Percentiles rank a stretch among this genome's conserved stretches.
phyloP scores from a whole-genome alignment of 228 moss, liverwort and hornwort species.

The Sphagnum fallax region DNA sequence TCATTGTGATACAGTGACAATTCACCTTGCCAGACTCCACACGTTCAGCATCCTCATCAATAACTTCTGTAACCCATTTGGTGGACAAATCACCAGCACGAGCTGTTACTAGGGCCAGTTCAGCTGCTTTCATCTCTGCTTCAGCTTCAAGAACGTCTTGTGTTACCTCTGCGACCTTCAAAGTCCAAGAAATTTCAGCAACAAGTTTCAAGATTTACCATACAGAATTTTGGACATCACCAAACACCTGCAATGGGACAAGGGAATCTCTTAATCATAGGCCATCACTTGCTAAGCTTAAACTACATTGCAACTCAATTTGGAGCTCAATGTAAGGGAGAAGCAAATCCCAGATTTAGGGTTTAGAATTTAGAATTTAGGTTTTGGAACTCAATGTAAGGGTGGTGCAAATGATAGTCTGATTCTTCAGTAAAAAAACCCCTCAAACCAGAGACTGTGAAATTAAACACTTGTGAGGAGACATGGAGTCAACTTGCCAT shows the following conservation, averaged over 20 bases:
- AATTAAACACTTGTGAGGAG: neutral
- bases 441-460: too few relatives aligned
- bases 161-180: slow-evolving; percentile 75
- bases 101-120: slow-evolving; percentile 71
- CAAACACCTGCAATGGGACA: neutral
- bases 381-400: neutral
- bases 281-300: slow-evolving; percentile 2
- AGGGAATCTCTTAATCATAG: neutral
- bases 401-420: neutral
- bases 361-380: too few relatives aligned
- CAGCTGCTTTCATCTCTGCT: slow-evolving; percentile 63
- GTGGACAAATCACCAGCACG: slow-evolving; percentile 49
- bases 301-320: neutral
- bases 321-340: neutral
- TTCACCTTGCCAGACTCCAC: slow-evolving; percentile 71
- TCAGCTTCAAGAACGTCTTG: slow-evolving; percentile 72
- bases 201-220: neutral
- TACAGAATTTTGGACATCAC: neutral
- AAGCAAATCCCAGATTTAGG: too few relatives aligned
- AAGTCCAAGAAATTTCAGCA: slow-evolving; percentile 22
- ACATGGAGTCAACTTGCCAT: slow-evolving; percentile 27
- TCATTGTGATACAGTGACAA: neutral
- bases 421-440: too few relatives aligned
- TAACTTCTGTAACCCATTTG: slow-evolving; percentile 47
- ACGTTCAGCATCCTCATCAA: slow-evolving; percentile 71